phyloP scores from a whole-genome alignment of 352 stramenopile genomes.

The Albugo laibachii region DNA sequence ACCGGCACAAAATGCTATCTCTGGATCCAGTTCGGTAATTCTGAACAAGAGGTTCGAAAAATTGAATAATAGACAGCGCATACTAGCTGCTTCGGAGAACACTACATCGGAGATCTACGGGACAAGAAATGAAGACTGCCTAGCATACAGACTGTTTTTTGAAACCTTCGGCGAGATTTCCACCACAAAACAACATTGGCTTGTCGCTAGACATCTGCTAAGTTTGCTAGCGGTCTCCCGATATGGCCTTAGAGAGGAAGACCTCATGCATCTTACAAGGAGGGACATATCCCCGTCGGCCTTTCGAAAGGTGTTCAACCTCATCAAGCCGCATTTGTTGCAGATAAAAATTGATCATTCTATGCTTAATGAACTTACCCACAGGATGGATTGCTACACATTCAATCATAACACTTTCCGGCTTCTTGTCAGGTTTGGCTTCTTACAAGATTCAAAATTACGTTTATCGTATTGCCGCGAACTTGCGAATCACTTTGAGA shows the following conservation, averaged over 20 bases:
- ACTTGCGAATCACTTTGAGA: slow-evolving; percentile 52
- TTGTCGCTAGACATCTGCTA: slow-evolving; percentile 50
- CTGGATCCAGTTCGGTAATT: background rate
- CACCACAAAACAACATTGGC: slow-evolving; percentile 24
- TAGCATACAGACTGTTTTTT: slow-evolving; percentile 13
- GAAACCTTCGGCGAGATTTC: slow-evolving; percentile 26
- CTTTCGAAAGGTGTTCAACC: slow-evolving; percentile 21
- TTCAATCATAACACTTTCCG: slow-evolving; percentile 61
- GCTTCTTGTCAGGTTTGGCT: slow-evolving; percentile 47
- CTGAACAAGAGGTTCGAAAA: background rate
- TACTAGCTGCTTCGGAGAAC: background rate
- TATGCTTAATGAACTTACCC: slow-evolving; percentile 4
- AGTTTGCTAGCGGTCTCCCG: slow-evolving; percentile 45
- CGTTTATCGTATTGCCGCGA: slow-evolving; percentile 51
- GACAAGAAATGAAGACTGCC: background rate
- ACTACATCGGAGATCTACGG: background rate
- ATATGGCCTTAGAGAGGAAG: slow-evolving; percentile 42
- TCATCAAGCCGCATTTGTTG: slow-evolving; percentile 52
- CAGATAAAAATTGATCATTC: slow-evolving; percentile 40
- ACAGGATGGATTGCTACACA: slow-evolving; percentile 35
- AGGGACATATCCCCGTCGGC: slow-evolving; percentile 5
- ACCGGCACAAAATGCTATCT: no score
- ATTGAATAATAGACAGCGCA: background rate
- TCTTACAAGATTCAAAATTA: slow-evolving; percentile 39
- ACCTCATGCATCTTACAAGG: slow-evolving; percentile 35